Evolutionary conservation across 345 rosid genomes (phyloP), one percentile per base, ranked within the genome.

Genomic region (Hypericum perforatum): DNA sequence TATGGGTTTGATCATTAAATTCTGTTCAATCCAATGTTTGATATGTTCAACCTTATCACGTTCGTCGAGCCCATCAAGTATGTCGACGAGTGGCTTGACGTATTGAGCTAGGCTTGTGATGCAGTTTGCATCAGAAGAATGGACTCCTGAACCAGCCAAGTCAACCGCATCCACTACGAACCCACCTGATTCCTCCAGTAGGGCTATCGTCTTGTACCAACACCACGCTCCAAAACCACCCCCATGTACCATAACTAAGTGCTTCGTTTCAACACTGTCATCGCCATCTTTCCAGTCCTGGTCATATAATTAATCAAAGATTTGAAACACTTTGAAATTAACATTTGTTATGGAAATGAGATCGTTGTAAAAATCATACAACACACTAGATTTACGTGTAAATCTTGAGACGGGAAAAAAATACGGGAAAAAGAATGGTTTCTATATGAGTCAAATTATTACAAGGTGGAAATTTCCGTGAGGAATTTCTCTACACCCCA

Each of bases 201-300:
- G 84, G 5, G 94, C 64, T 50, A 82, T 82, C 14, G 89, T 80
- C 69, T 87, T 84, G 37, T 83, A 84, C 89, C 92, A 86, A 63
- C 89, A 83, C 89, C 92, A 84, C 7, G 92, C 95, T 5, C 95
- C 95, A 61, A 81, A 86, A 6, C 95, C 95, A 41, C 92, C 95
- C 54, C 89, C 95, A 61, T 86, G 95, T 16, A 86, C 95, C 10
- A 83, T 78, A 11, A 86, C 79, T 57, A 81, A 62, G 62, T 71
- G 79, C 10, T 67, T 74, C 7, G 84, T 75, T 64, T 77, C 88
- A 11, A 73, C 54, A 8, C n/a, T n/a, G n/a, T 65, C 77, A 39
- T 70, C 1, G 32, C 80, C 7, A 53, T 47, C 45, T 68, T 59
- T 37, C 16, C 7, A 39, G 32, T 22, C 32, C 32, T 22, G 32